phyloP scores from a whole-genome alignment of 2,329 filamentous ascomycete species.

The Chaetoscypha palmicola region DNA sequence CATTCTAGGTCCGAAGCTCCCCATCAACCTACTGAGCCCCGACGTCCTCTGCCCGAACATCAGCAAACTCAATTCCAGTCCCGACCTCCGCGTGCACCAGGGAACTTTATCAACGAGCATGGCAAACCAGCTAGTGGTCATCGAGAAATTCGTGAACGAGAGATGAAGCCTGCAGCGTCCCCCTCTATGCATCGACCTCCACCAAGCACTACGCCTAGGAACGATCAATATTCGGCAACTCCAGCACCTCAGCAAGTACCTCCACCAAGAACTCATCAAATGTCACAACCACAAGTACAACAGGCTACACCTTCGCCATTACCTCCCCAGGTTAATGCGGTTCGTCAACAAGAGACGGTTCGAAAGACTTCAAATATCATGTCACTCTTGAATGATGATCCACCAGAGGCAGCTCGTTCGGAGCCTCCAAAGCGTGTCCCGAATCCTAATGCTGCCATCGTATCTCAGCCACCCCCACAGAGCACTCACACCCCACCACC shows the following conservation, averaged over 20 bases:
- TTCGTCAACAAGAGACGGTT: constrained; percentile 38
- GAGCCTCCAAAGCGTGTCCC: constrained; percentile 23
- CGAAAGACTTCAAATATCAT: constrained; percentile 59
- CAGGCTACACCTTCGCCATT: constrained; percentile 21
- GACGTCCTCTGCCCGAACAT: constrained; percentile 18
- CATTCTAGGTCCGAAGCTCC: constrained; percentile 23
- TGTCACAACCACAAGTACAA: constrained; percentile 11
- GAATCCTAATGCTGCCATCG: constrained; percentile 20
- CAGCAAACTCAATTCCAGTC: constrained; percentile 20
- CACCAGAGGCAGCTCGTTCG: constrained; percentile 38
- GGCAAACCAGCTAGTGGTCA: constrained; percentile 6
- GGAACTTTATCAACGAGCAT: constrained; percentile 21
- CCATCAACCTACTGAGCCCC: constrained; percentile 18
- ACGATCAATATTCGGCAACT: constrained; percentile 23
- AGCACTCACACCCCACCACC: constrained; percentile 22
- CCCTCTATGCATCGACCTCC: constrained; percentile 22
- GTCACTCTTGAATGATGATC: constrained; percentile 51
- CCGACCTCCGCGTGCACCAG: constrained; percentile 18
- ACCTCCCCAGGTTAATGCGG: constrained; percentile 35
- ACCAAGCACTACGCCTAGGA: constrained; percentile 20
- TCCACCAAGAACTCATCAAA: constrained; percentile 9
- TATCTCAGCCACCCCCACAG: constrained; percentile 20
- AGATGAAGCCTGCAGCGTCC: constrained; percentile 23
- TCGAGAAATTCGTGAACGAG: constrained; percentile 9
- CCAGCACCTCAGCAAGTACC: constrained; percentile 10